A percentile compares a stretch with the other conserved stretches of the same genome.
Conservation (phyloP, 495 filamentous ascomycete genomes). For the Tuber melanosporum region DNA sequence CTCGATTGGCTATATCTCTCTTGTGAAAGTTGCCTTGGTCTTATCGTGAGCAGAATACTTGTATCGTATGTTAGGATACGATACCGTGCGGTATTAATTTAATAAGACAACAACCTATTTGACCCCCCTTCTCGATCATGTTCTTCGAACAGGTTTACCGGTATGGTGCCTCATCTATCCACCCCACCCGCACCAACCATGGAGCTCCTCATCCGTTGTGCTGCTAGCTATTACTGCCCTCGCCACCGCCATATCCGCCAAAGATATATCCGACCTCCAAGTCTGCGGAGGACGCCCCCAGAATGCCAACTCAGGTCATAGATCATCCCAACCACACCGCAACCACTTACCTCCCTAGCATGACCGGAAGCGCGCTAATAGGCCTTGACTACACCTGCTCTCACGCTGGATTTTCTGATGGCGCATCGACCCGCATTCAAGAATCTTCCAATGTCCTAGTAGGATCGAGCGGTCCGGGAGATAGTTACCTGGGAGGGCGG, state of each 20-base stretch:
- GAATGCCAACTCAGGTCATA: not conserved
- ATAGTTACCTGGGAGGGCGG: not conserved
- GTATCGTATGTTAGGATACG: not conserved
- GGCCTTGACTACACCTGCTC: not conserved
- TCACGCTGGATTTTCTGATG: not conserved
- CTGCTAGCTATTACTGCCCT: not conserved
- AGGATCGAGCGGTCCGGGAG: not conserved
- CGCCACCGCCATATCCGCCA: not conserved
- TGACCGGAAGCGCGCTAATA: not conserved
- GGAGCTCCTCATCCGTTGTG: not conserved
- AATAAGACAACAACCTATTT: not conserved
- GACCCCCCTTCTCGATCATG: not conserved
- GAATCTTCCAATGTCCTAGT: not conserved
- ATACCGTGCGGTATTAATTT: not conserved
- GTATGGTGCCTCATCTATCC: not conserved
- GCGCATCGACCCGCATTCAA: not conserved
- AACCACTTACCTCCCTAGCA: not conserved
- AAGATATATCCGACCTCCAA: not conserved
- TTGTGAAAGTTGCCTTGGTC: not conserved
- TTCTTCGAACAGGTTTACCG: not conserved
- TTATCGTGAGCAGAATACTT: not conserved
- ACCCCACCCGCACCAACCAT: not conserved
- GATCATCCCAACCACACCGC: not conserved
- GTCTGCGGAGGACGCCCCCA: not conserved
- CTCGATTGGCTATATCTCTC: not conserved